These are phyloP conservation scores for Pythium aristosporum DNA, from an alignment of 352 stramenopile genomes.

Conservation along the genomic window DNA sequence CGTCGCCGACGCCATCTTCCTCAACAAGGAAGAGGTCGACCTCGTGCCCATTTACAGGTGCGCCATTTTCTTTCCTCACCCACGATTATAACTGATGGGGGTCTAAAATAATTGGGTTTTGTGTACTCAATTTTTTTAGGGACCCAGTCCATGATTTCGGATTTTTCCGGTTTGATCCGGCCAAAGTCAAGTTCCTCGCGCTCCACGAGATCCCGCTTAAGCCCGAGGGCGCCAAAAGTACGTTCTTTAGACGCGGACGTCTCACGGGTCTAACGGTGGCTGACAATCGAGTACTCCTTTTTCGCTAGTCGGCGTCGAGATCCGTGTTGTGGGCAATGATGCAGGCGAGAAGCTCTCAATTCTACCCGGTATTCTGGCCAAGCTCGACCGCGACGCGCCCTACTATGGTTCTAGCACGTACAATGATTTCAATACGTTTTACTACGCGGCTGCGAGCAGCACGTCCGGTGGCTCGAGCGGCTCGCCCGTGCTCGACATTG, in stretches of 20 bases:
- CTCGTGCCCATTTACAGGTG: conserved; percentile 87
- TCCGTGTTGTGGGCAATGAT: conserved; percentile 92
- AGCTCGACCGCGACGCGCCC: conserved; percentile 89
- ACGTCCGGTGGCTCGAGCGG: conserved; percentile 89
- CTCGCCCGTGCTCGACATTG: conserved; percentile 86
- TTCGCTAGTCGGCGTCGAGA: conserved; percentile 81
- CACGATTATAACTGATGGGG: background rate
- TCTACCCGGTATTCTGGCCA: conserved; percentile 86
- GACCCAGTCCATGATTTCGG: conserved; percentile 94
- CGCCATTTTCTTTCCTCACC: background rate
- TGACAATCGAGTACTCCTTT: background rate
- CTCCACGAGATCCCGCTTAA: conserved; percentile 87
- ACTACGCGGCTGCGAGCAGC: conserved; percentile 85
- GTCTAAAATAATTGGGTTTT: conserved; percentile 1
- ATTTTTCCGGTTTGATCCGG: conserved; percentile 89
- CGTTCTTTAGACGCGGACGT: conserved; percentile 8
- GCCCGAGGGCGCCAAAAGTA: conserved; percentile 79
- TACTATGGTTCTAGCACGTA: conserved; percentile 86
- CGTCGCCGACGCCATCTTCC: conserved; percentile 89
- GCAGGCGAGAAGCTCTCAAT: conserved; percentile 92
- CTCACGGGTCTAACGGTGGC: background rate
- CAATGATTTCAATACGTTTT: conserved; percentile 94
- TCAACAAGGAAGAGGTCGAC: conserved; percentile 93
- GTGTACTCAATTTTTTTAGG: conserved; percentile 25
- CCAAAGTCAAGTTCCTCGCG: conserved; percentile 85